Percentiles rank a stretch among this genome's conserved stretches.
phyloP scores from a whole-genome alignment of 2,329 filamentous ascomycete genomes.

The Nakataea oryzae region DNA sequence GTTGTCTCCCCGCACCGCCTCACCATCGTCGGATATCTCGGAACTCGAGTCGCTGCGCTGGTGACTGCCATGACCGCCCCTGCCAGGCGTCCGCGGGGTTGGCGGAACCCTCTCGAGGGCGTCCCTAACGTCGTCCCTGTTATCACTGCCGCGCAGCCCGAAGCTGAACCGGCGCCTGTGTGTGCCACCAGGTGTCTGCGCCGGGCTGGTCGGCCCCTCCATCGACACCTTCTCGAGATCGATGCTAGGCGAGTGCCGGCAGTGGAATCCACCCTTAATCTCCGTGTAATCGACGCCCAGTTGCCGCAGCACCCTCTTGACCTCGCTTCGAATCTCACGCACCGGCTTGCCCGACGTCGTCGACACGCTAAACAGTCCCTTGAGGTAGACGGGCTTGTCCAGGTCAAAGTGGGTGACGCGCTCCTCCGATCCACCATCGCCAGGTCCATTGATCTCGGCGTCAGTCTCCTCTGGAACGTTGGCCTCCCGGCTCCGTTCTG shows the following conservation, averaged over 20 bases:
- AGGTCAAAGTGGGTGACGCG: slow-evolving; percentile 61
- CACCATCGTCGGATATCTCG: slow-evolving; percentile 73
- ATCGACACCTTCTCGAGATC: slow-evolving; percentile 68
- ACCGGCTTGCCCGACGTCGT: slow-evolving; percentile 92
- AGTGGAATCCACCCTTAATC: slow-evolving; percentile 89
- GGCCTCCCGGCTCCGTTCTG: slow-evolving; percentile 45
- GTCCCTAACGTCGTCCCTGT: slow-evolving; percentile 59
- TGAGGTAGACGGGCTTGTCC: slow-evolving; percentile 89
- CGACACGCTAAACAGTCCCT: slow-evolving; percentile 92
- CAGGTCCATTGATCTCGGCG: slow-evolving; percentile 53
- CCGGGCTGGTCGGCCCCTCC: slow-evolving; percentile 43
- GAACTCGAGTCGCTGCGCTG: slow-evolving; percentile 67
- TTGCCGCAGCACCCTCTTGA: slow-evolving; percentile 80
- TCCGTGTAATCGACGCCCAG: slow-evolving; percentile 86
- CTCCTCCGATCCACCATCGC: slow-evolving; percentile 50
- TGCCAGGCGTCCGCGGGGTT: slow-evolving; percentile 30
- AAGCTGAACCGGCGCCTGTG: slow-evolving; percentile 79
- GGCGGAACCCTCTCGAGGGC: slow-evolving; percentile 36
- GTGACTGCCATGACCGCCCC: slow-evolving; percentile 17
- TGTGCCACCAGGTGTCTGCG: slow-evolving; percentile 8
- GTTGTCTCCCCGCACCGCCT: slow-evolving; percentile 34
- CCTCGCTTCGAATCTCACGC: slow-evolving; percentile 73
- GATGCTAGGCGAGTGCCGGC: slow-evolving; percentile 80
- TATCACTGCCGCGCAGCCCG: slow-evolving; percentile 49
- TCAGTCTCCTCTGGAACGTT: slow-evolving; percentile 90